Evolutionary conservation across 768 basidiomycete species (phyloP), one percentile per base, ranked within the genome.

Genomic region (Rhodotorula diobovata): DNA sequence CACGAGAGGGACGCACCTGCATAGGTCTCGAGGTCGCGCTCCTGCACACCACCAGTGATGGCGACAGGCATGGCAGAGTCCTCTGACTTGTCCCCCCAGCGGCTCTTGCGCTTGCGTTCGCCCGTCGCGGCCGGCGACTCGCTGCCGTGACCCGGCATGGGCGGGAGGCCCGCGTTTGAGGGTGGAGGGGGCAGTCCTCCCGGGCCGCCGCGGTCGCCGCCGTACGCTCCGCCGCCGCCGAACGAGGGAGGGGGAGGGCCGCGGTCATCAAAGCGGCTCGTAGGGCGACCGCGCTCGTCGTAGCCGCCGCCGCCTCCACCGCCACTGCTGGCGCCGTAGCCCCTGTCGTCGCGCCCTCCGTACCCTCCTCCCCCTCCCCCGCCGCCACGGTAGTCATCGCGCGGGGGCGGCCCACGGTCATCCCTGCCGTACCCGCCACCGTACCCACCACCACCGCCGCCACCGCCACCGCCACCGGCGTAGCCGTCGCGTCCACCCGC

Each of bases 11-110:
- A 66, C 74, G 58, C 48, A 69, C 74, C 92, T 45, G 96, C 95
- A 81, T 99, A 99, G 79, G 93, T 94, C 82, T 98, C 95, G 64
- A 99, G 88, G 81, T 98, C 94, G 63, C 89, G 88, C 79, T 93
- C 92, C 34, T 93, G 93, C 63, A 99, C 93, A 41, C 81, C 80
- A 71, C 95, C 93, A 57, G 90, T 88, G 74, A 99, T 94, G 57
- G 93, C 93, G 55, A 93, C 95, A 11, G 96, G 96, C 64, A 97
- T 81, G 66, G 93, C 94, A 66, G 93, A 91, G 61, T 93, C 89
- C 61, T 89, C 86, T 57, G 75, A 60, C 81, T 91, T 91, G 70
- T 87, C 90, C 75, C 96, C 96, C 94, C 94, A 99, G 68, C 96
- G 90, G 78, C 93, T 96, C 76, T 92, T 90, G 73, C 95, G 87